These are phyloP conservation scores for Furcasterigmium sp. DNA, from an alignment of 2,329 filamentous ascomycete species.

Conservation along the genomic window DNA sequence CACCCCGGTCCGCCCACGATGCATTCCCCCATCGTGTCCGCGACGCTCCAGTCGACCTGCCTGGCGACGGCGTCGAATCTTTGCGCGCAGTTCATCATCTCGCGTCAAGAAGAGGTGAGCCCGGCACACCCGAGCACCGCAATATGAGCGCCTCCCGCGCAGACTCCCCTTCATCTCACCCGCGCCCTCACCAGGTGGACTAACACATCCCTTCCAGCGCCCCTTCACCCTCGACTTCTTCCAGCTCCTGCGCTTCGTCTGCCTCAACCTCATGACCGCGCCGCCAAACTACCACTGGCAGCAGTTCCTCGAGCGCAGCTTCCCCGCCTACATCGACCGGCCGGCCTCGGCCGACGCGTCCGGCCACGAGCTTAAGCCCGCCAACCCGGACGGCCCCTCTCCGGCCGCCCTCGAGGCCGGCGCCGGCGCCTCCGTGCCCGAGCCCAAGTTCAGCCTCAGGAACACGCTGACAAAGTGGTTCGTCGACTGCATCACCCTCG, in stretches of 20 bases:
- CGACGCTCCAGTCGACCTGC: slow-evolving; percentile 46
- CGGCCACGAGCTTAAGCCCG: slow-evolving; percentile 21
- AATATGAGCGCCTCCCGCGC: too few species aligned
- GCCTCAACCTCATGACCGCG: slow-evolving; percentile 45
- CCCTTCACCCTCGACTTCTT: slow-evolving; percentile 40
- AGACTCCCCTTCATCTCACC: background rate
- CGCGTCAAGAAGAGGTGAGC: slow-evolving; percentile 38
- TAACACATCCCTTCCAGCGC: slow-evolving; percentile 12
- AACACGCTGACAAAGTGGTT: slow-evolving; percentile 45
- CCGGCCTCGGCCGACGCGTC: slow-evolving; percentile 12
- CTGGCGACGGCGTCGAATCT: slow-evolving; percentile 50
- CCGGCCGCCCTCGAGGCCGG: slow-evolving; percentile 6
- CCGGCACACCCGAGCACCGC: background rate
- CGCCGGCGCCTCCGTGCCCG: slow-evolving; percentile 11
- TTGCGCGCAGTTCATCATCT: slow-evolving; percentile 47
- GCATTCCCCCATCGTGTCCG: slow-evolving; percentile 44
- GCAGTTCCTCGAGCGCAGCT: slow-evolving; percentile 44
- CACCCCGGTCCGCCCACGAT: too few species aligned
- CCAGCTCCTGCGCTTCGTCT: slow-evolving; percentile 48
- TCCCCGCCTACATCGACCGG: slow-evolving; percentile 37
- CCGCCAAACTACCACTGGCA: slow-evolving; percentile 57
- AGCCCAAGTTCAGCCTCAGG: slow-evolving; percentile 29
- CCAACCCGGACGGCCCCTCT: slow-evolving; percentile 11
- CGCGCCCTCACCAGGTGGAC: background rate
- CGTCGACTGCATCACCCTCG: slow-evolving; percentile 42